Percentiles rank a stretch among this genome's conserved stretches.
phyloP scores from a whole-genome alignment of 1,284 basidiomycete species.

The Tetrapyrgos nigripes region DNA sequence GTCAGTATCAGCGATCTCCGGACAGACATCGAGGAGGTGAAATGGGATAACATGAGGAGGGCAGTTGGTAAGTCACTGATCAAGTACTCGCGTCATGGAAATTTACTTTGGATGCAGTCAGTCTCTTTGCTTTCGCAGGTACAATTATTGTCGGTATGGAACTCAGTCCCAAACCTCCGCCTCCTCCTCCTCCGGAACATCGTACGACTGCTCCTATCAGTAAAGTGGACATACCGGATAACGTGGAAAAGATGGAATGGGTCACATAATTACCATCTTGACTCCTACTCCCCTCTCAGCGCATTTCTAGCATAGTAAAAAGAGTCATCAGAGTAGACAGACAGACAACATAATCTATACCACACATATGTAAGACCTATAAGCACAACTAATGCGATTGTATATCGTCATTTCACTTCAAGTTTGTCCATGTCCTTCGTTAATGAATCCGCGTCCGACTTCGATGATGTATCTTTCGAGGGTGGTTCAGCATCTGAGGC shows the following conservation, averaged over 20 bases:
- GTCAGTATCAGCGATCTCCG: conserved; percentile 87
- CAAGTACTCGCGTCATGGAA: neutral
- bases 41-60: conserved; percentile 91
- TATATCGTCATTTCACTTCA: conserved; percentile 17
- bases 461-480: neutral
- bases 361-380: conserved; percentile 15
- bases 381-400: neutral
- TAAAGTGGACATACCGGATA: conserved; percentile 26
- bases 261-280: conserved; percentile 36
- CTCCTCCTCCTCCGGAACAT: conserved; percentile 33
- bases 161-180: conserved; percentile 51
- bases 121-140: conserved; percentile 68
- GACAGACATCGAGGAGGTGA: conserved; percentile 86
- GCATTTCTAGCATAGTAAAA: neutral
- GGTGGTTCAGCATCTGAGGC: conserved; percentile 14
- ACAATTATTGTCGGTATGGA: conserved; percentile 76
- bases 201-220: conserved; percentile 18
- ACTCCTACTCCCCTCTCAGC: neutral
- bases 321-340: conserved; percentile 1
- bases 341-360: conserved; percentile 12
- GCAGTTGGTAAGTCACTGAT: conserved; percentile 71
- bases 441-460: conserved; percentile 37
- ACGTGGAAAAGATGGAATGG: conserved; percentile 38
- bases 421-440: conserved; percentile 50
- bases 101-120: conserved; percentile 45